Conservation (phyloP, 768 basidiomycete species). For the Boletus pseudo-olivaceus region DNA sequence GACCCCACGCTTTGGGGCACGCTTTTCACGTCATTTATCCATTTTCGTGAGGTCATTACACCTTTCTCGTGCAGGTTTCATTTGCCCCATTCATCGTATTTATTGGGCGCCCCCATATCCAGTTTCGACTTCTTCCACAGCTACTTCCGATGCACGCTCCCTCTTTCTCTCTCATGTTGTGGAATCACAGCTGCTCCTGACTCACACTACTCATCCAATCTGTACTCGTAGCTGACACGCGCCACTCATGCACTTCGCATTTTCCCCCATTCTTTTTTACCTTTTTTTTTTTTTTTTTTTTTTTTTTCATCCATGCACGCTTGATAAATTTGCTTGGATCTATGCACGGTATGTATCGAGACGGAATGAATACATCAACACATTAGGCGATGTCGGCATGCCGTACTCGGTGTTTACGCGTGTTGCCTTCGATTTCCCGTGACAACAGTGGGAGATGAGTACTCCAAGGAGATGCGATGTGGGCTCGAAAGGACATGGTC, state of each 20-base stretch:
- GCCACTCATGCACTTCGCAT: constrained; percentile 8
- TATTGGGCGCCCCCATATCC: constrained; percentile 12
- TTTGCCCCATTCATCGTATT: constrained; percentile 13
- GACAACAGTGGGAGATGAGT: background rate
- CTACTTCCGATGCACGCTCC: background rate
- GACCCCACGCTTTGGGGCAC: background rate
- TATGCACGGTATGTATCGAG: constrained; percentile 16
- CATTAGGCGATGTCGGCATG: background rate
- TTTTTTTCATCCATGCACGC: background rate
- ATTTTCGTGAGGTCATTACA: constrained; percentile 10
- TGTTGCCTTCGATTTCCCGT: background rate
- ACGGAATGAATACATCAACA: constrained; percentile 4
- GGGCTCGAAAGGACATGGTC: background rate
- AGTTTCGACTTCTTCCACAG: constrained; percentile 6
- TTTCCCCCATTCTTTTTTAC: background rate
- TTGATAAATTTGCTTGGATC: constrained; percentile 20
- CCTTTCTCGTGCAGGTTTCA: constrained; percentile 2
- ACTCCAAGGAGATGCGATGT: constrained; percentile 1
- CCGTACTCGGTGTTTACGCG: background rate
- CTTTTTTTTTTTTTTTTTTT: background rate
- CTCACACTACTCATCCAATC: constrained; percentile 14
- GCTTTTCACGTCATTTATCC: constrained; percentile 15
- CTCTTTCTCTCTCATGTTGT: background rate
- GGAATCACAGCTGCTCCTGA: constrained; percentile 9
- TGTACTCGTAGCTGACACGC: constrained; percentile 21